Evolutionary conservation across 169 alveolate genomes (phyloP), one percentile per base, ranked within the genome.

Genomic region (Babesia bigemina): DNA sequence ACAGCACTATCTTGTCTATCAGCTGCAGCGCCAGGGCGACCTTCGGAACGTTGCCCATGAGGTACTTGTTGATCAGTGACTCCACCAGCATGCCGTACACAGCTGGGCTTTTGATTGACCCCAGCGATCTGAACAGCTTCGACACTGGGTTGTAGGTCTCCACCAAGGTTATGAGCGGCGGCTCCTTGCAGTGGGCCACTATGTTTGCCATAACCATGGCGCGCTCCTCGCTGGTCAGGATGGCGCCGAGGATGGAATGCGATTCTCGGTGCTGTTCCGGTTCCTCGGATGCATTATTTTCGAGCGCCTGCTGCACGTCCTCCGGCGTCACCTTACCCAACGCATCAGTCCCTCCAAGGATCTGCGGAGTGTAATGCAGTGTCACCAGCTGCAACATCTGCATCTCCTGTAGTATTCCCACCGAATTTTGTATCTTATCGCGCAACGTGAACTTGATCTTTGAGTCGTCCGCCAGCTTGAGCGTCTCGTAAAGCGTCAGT

Each of bases 361-460:
- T 33, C 39, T 71, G 59, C 29, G 81, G 81, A 29, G 22, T 61
- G 50, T 71, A 71, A 29, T 71, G 70, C 45, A 71, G 70, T 36
- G 73, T 57, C 21, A 71, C 81, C 39, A 71, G 60, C 45, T 71
- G 81, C 42, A 71, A 22, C 70, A 71, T 22, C 53, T 71, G 81
- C 81, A 71, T 71, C 29, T 71, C 81, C 61, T 71, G 81, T 14
- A 71, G 47, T 17, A 71, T 71, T 17, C 81, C 81, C 4, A 71
- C 26, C 8, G 81, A 71, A 26, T 71, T 71, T 17, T 58, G 73
- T 44, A 71, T 71, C 45, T 71, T 71, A 26, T 71, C 81, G 9
- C 81, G 70, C 28, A 71, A 26, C 11, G 70, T 61, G 21, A 71
- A 33, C 44, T 71, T 71, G 14, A 71, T 28, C 65, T 36, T 67